Evolutionary conservation across 208 protist genomes (phyloP), one percentile per base, ranked within the genome.

Genomic region (Wallacemonas rigidus): DNA sequence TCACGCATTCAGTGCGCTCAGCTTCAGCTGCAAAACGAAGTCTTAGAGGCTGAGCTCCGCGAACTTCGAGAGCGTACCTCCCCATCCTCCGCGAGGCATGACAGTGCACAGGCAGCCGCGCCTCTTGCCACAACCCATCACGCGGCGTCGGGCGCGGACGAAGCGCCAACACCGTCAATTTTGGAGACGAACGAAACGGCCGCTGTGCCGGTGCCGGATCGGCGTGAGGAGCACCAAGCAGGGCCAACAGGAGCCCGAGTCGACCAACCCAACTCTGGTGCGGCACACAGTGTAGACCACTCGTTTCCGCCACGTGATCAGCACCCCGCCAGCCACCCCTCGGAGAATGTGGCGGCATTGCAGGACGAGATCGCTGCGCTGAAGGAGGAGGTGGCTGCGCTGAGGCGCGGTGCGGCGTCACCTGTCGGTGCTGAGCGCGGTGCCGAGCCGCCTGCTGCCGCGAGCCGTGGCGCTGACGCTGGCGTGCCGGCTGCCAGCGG

Each of bases 1-100:
- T 38, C 43, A 9, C 56, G 56, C 35, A 9, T 15, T 0, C 56
- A 41, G 56, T 62, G 56, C 1, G 73, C 65, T 1, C 39, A 65
- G 14, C 58, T 63, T 3, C 63, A 55, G 2, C 43, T 77, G 17
- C 73, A 62, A 14, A 63, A 55, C 11, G 67, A 77, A n/a, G 73
- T 67, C 2, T 35, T 77, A 39, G 58, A 72, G 53, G 67, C 36
- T 1, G 73, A 77, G 67, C 38, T 54, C 40, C 50, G 62, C 9
- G 60, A 58, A 9, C 45, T 77, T 5, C 53, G 14, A 8, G 53
- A 8, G 12, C 45, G 8, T 6, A 12, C 45, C 12, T 50, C 45
- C 8, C 45, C 6, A 0, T 26, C 26, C 26, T 26, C 26, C 26
- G 26, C 15, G 48, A 53, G 48, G 11, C 48, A 53, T 15, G 48